Evolutionary conservation across 2,329 filamentous ascomycete species (phyloP), one percentile per base, ranked within the genome.

Genomic region (Alternaria sp.): DNA sequence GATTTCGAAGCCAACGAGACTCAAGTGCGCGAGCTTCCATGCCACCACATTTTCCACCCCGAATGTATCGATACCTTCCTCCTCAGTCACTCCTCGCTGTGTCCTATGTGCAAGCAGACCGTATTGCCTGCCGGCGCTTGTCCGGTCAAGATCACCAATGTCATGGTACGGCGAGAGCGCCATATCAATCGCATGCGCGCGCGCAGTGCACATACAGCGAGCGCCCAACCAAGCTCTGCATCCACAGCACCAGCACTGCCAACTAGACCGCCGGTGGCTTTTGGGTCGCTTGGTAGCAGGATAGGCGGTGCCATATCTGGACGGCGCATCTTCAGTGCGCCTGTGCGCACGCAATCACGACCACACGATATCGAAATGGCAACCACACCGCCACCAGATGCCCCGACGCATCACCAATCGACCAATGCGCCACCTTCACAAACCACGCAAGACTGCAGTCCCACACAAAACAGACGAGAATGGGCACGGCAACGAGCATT

Each of bases 1-100:
- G 88, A 92, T 62, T 98, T 93, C 73, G 85, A 91, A 26, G 86
- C 89, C 15, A 86, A 88, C 40, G 81, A 85, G 17, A 91, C 92
- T 0, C 87, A 89, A 19, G 93, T 98, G 59, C 91, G 93, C 59
- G 92, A 97, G 79, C 84, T 98, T 3, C 89, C 93, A 0, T 99
- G 96, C 72, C 89, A 91, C 1, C 96, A 99, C 77, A 95, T 98
- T 60, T 99, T 94, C 79, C 95, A 99, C 69, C 91, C 92, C 0
- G 90, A 92, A 67, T 99, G 96, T 74, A 94, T 98, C 67, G 94
- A 98, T 74, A 87, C 90, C 21, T 97, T 96, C 72, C 84, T 98
- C 12, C 85, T 86, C 46, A 85, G 89, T 58, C 90, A 91, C 75
- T 96, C 92, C 75, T 96, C 92, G 17, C 85, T 97, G 2, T 99